Evolutionary conservation across 1,284 basidiomycete genomes (phyloP).

Genomic region (Schizophyllum commune): DNA sequence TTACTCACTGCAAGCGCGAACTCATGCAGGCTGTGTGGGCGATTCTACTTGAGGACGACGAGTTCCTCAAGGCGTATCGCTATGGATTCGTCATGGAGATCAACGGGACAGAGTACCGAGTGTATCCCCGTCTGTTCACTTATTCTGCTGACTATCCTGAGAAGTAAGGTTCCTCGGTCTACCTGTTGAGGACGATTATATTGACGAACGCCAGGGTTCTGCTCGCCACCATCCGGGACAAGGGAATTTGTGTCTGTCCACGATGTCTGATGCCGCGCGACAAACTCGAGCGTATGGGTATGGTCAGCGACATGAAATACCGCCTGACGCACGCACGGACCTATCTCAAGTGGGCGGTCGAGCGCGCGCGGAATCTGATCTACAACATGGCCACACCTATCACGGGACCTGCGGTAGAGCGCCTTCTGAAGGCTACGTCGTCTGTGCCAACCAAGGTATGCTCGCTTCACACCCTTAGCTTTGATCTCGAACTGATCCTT

Average conservation of each 20-base stretch:
- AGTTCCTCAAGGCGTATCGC: conserved; percentile 21
- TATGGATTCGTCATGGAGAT: conserved; percentile 19
- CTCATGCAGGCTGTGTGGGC: conserved; percentile 21
- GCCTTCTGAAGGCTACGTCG: conserved; percentile 18
- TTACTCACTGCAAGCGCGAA: conserved; percentile 20
- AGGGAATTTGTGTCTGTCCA: conserved; percentile 24
- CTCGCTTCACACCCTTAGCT: neutral
- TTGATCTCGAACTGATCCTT: conserved; percentile 1
- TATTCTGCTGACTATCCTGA: conserved; percentile 25
- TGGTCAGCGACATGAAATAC: conserved; percentile 6
- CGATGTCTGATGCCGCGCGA: conserved; percentile 19
- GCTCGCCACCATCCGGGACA: conserved; percentile 21
- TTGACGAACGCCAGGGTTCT: conserved; percentile 15
- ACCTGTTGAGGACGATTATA: neutral
- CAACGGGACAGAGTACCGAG: conserved; percentile 11
- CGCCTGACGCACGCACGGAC: conserved; percentile 3
- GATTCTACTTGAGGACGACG: conserved; percentile 16
- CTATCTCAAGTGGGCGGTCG: conserved; percentile 5
- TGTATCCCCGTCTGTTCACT: conserved; percentile 17
- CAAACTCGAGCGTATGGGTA: conserved; percentile 14
- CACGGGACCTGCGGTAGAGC: conserved; percentile 14
- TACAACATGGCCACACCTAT: conserved; percentile 17
- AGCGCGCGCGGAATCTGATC: conserved; percentile 16
- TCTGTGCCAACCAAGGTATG: conserved; percentile 20
- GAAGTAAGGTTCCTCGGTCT: conserved; percentile 19